Conservation (phyloP, 2,329 filamentous ascomycete genomes). For the Claviceps sorghi region DNA sequence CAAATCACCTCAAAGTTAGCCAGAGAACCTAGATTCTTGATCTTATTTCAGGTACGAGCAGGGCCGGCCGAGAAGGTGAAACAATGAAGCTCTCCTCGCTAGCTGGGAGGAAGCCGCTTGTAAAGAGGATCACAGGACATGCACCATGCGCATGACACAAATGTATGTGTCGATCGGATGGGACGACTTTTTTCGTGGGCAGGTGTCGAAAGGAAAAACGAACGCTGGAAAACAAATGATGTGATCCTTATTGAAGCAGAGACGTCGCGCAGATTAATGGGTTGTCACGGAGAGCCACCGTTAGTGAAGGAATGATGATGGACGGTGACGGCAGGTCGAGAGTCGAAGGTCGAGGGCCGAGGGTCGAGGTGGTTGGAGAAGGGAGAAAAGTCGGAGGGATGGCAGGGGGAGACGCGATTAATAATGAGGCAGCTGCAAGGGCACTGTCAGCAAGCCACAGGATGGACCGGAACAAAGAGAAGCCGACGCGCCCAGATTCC, state of each 20-base stretch:
- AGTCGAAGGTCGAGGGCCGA: too few relatives aligned
- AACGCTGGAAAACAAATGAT: background rate
- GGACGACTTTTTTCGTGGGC: background rate
- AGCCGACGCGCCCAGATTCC: background rate
- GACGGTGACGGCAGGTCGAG: slow-evolving; percentile 1
- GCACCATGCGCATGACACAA: background rate
- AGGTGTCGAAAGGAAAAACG: background rate
- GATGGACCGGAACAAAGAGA: background rate
- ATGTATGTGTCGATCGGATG: background rate
- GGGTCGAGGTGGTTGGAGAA: background rate
- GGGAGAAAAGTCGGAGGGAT: background rate
- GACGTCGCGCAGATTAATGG: background rate
- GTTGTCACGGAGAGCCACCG: background rate
- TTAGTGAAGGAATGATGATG: background rate
- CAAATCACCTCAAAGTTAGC: slow-evolving; percentile 17
- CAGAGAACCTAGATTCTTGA: slow-evolving; percentile 7
- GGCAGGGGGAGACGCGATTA: background rate
- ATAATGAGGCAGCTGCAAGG: slow-evolving; percentile 1
- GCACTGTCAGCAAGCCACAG: background rate
- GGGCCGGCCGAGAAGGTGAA: slow-evolving; percentile 7
- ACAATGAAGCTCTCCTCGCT: background rate
- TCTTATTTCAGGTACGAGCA: slow-evolving; percentile 11
- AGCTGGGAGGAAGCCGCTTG: background rate
- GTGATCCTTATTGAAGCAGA: background rate
- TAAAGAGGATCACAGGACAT: slow-evolving; percentile 1